Evolutionary conservation across 352 stramenopile genomes (phyloP), one percentile per base, ranked within the genome.

Genomic region (Globisporangium solare): DNA sequence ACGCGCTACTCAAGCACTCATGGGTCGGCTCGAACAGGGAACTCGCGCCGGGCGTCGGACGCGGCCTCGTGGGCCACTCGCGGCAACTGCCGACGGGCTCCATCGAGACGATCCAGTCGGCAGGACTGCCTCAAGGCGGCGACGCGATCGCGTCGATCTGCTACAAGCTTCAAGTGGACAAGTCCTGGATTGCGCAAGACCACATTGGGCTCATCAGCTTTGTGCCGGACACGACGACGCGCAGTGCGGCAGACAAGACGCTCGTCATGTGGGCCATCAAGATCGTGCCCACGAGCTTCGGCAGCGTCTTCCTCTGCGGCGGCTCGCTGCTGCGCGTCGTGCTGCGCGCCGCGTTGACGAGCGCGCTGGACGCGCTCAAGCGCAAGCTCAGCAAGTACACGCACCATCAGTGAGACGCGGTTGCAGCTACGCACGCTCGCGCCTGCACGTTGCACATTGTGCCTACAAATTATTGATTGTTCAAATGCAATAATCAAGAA

Each of bases 161-260:
- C 27, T 35, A 35, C 27, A 35, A 35, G 27, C 27, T 35, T 3
- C 27, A 35, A 35, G 27, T 35, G 5, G 27, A 10, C 27, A 3
- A 35, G 27, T 35, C 27, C 27, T 35, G 27, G 27, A 35, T 35
- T 6, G 10, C 27, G 27, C 4, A 35, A 35, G 27, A 35, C 27
- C 27, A 35, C 27, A 35, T 35, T 35, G 27, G 27, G 27, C 27
- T 35, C 3, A 35, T 35, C 27, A 35, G 27, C 27, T 61, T 11
- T 24, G 54, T 32, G 55, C 43, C 20, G 45, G 55, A 27, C 27
- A 35, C 27, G 27, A 35, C 27, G 27, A 35, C 27, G 5, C 3
- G 27, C 70, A 99, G 99, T 78, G 98, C 99, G 94, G 95, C 97
- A 6, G 96, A 99, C 63, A 96, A 99, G 61, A 79, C 73, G 39